Evolutionary conservation across 2,329 filamentous ascomycete species (phyloP).

Genomic region (Hypoxylon sp.): DNA sequence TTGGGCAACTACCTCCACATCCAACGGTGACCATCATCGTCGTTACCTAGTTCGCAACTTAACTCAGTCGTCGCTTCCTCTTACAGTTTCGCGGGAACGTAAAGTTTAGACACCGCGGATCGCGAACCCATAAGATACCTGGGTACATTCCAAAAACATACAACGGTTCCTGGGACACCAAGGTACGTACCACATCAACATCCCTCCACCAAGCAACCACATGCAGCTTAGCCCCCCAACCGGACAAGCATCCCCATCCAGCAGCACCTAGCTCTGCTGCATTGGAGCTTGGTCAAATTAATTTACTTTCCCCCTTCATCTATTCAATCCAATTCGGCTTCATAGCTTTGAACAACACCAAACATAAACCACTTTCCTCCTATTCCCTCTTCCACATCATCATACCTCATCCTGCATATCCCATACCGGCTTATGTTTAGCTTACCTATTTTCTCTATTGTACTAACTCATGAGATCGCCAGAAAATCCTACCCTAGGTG

Average conservation of each 20-base stretch:
- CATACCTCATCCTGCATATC: neutral
- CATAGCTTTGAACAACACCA: no score
- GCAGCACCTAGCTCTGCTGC: neutral
- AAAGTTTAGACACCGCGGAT: no score
- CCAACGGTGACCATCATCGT: no score
- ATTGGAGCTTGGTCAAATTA: conserved; percentile 7
- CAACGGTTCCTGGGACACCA: neutral
- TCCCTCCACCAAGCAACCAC: neutral
- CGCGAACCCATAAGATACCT: no score
- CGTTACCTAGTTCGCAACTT: no score
- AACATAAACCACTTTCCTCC: neutral
- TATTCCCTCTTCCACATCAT: neutral
- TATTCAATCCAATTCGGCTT: no score
- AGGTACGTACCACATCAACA: no score
- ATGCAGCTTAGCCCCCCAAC: conserved; percentile 1
- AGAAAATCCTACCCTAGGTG: conserved; percentile 17
- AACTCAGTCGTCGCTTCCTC: no score
- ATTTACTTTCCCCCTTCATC: conserved; percentile 4
- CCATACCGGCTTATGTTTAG: conserved; percentile 8
- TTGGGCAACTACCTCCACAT: no score
- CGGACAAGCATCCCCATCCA: neutral
- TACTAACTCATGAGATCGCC: conserved; percentile 1
- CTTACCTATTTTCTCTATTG: no score
- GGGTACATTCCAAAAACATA: no score
- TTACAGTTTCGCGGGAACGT: no score